Conservation (phyloP, 169 alveolate genomes). For the Babesia caballi region DNA sequence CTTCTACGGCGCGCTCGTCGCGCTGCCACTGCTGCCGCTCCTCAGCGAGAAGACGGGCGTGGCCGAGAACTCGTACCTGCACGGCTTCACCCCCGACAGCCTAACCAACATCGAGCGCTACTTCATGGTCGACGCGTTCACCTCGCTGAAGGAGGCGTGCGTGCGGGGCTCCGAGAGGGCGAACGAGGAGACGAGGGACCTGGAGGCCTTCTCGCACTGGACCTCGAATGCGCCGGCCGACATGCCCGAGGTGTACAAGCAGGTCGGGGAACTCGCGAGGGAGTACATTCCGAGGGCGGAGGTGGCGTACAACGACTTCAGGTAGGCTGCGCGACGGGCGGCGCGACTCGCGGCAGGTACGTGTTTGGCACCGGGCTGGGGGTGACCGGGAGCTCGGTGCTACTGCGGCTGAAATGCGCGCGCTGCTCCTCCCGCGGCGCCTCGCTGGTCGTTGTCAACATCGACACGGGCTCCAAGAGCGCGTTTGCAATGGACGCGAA, state of each 20-base stretch:
- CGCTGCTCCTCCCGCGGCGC: conserved; percentile 60
- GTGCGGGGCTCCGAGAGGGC: background rate
- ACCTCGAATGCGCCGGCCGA: conserved; percentile 3
- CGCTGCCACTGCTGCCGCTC: conserved; percentile 8
- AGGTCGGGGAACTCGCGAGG: background rate
- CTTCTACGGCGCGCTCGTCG: conserved; percentile 27
- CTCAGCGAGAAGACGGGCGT: conserved; percentile 28
- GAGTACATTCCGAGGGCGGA: conserved; percentile 7
- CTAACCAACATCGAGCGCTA: background rate
- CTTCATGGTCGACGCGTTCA: conserved; percentile 26
- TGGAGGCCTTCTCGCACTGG: background rate
- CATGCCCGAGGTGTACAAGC: conserved; percentile 34
- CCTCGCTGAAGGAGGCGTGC: background rate
- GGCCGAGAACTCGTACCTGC: conserved; percentile 49
- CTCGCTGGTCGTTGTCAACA: conserved; percentile 37
- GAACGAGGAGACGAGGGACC: background rate
- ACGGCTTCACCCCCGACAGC: conserved; percentile 35
- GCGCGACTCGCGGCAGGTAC: background rate
- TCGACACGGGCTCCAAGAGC: conserved; percentile 37
- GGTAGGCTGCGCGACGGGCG: background rate
- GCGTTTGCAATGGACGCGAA: background rate
- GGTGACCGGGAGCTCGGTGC: conserved; percentile 30
- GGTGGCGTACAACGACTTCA: conserved; percentile 41
- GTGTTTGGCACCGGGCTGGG: background rate
- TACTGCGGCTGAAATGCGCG: conserved; percentile 43